phyloP scores from a whole-genome alignment of 257 asterid species.

The Solanum rostratum region DNA sequence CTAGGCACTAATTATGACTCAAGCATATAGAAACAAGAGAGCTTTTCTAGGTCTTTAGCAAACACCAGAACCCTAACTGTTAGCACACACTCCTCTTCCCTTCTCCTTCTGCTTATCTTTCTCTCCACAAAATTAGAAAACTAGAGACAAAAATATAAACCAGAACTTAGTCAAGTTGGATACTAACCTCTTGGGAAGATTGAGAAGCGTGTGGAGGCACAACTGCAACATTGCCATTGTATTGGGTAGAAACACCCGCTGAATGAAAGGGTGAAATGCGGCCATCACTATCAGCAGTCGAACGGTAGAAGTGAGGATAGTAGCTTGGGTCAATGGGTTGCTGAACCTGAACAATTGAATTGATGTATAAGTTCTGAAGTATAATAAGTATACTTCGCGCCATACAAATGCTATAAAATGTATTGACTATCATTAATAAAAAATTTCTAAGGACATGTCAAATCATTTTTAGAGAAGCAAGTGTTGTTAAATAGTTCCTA shows the following conservation, averaged over 20 bases:
- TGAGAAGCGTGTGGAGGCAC: constrained; percentile 62
- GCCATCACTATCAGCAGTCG: constrained; percentile 60
- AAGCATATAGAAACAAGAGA: not conserved
- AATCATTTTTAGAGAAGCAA: not conserved
- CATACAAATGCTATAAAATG: not conserved
- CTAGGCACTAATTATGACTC: not conserved
- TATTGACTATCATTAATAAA: not conserved
- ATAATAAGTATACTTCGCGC: not conserved
- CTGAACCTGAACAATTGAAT: constrained; percentile 40
- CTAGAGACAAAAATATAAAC: not conserved
- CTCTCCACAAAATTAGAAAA: not conserved
- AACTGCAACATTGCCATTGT: constrained; percentile 46
- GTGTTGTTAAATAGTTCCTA: not conserved
- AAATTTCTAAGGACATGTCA: not conserved
- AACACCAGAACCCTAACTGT: not conserved
- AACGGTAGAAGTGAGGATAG: constrained; percentile 63
- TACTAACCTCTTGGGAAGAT: constrained; percentile 76
- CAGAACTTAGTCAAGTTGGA: not conserved
- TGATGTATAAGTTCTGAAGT: not conserved
- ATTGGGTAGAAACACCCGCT: constrained; percentile 54
- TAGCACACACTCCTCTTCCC: not conserved
- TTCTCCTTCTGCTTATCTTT: not conserved
- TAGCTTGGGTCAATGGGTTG: constrained; percentile 69
- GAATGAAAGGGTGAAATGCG: constrained; percentile 67
- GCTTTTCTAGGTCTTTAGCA: not conserved